phyloP scores from a whole-genome alignment of 305 asterid species.

The Coffea humblotiana region DNA sequence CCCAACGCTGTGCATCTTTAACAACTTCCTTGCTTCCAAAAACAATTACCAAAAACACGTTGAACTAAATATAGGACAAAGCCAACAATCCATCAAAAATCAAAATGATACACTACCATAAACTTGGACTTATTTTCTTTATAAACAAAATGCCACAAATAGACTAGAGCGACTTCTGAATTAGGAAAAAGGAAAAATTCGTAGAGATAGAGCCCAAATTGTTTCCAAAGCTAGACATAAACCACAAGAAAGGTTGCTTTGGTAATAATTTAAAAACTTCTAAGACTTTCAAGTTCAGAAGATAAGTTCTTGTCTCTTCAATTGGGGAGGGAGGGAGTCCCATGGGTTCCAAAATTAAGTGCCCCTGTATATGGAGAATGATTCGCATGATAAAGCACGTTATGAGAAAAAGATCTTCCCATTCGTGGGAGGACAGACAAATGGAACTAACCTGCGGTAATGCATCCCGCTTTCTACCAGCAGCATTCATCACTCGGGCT shows the following conservation, averaged over 20 bases:
- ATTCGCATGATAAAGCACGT: not conserved
- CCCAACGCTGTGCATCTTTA: slow-evolving; percentile 3
- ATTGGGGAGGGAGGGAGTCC: no score
- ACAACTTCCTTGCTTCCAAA: not conserved
- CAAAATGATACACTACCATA: not conserved
- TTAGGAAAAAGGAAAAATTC: not conserved
- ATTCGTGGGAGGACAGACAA: not conserved
- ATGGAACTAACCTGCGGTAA: slow-evolving; percentile 80
- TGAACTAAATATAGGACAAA: not conserved
- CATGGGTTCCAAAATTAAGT: not conserved
- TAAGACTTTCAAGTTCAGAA: not conserved
- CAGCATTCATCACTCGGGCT: slow-evolving; percentile 98
- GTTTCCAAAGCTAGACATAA: not conserved
- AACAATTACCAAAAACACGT: not conserved
- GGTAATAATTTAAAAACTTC: not conserved
- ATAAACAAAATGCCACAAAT: not conserved
- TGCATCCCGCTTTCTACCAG: slow-evolving; percentile 96
- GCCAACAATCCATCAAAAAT: not conserved
- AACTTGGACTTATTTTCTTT: not conserved
- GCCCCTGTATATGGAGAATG: not conserved
- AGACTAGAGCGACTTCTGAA: not conserved
- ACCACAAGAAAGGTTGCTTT: not conserved
- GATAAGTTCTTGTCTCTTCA: not conserved
- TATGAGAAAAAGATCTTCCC: not conserved
- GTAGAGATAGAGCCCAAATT: not conserved